Evolutionary conservation across 331 rosid species (phyloP).

Genomic region (Malus hybrid): DNA sequence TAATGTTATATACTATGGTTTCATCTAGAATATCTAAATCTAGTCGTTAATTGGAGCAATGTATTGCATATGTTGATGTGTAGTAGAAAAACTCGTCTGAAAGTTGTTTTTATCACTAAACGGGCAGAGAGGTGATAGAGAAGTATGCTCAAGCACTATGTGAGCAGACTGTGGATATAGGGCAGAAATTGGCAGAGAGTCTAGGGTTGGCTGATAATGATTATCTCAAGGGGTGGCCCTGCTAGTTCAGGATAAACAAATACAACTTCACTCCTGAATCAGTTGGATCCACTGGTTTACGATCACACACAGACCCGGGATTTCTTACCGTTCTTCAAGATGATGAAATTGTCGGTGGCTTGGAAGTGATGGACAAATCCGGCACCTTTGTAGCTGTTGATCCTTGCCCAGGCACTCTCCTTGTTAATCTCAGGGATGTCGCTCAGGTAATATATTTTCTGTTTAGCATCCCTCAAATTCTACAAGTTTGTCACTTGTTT

Average conservation of each 20-base stretch:
- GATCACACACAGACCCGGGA: conserved; percentile 44
- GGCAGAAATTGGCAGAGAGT: conserved; percentile 38
- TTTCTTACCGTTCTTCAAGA: conserved; percentile 59
- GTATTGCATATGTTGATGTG: too few relatives aligned
- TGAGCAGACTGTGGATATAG: conserved; percentile 26
- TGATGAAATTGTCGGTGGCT: conserved; percentile 57
- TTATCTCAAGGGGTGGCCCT: conserved; percentile 37
- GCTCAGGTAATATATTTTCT: conserved; percentile 17
- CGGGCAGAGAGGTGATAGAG: conserved; percentile 35
- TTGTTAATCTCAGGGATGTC: conserved; percentile 29
- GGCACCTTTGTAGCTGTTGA: conserved; percentile 27
- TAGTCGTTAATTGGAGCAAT: too few relatives aligned
- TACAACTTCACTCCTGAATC: conserved; percentile 47
- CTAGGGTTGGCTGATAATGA: conserved; percentile 19
- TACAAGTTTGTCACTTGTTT: too few relatives aligned
- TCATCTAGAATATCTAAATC: too few relatives aligned
- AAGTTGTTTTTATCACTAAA: not conserved
- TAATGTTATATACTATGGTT: too few relatives aligned
- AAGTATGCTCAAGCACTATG: conserved; percentile 36
- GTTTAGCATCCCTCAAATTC: too few relatives aligned
- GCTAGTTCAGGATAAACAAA: conserved; percentile 13
- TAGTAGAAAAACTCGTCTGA: too few relatives aligned
- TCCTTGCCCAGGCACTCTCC: conserved; percentile 31
- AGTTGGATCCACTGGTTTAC: conserved; percentile 41
- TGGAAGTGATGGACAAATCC: conserved; percentile 36